Base-by-base conservation (phyloP, 148 eudicot genomes). In the Nyssa sinensis region DNA sequence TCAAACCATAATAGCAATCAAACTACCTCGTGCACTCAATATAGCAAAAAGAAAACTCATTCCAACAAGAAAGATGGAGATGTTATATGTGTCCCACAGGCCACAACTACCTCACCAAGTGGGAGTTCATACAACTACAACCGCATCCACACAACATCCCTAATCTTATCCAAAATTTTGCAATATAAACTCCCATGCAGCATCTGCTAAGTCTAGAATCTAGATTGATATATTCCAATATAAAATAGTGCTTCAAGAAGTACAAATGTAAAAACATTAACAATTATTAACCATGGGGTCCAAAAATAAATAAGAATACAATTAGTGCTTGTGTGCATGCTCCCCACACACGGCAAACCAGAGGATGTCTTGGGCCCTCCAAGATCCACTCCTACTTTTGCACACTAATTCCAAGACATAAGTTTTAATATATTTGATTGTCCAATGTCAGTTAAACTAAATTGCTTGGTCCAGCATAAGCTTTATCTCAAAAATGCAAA, bases 201-300 rank as follows among this genome's bases (percentile, higher is more conserved):
- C 44, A 39, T 39, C 44, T 39, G 44, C 44, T 7, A 39, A 39
- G 44, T 39, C 44, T 6, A 39, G 1, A 39, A 12, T n/a, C n/a
- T n/a, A n/a, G n/a, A n/a, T n/a, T n/a, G n/a, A n/a, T n/a, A 39
- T 7, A 39, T 39, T 9, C 11, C 3, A 39, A 7, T 39, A 39
- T 39, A 39, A 39, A 39, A 39, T 39, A 39, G 6, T 6, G 7
- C 51, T 1, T 3, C 23, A 16, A n/a, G 19, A 24, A 55, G 10
- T 31, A 39, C 17, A 74, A 49, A 65, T 30, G 64, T 17, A 34
- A 61, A 41, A 31, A 71, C 9, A n/a, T n/a, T n/a, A n/a, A 72
- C 10, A 16, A 33, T 16, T 31, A 31, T 30, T 63, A 21, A 34
- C 66, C 5, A 16, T n/a, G 32, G 4, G 32, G 66, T 63, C 14